A percentile compares a stretch with the other conserved stretches of the same genome.
phyloP scores from a whole-genome alignment of 1,284 basidiomycete genomes.

The Mycena citricolor region DNA sequence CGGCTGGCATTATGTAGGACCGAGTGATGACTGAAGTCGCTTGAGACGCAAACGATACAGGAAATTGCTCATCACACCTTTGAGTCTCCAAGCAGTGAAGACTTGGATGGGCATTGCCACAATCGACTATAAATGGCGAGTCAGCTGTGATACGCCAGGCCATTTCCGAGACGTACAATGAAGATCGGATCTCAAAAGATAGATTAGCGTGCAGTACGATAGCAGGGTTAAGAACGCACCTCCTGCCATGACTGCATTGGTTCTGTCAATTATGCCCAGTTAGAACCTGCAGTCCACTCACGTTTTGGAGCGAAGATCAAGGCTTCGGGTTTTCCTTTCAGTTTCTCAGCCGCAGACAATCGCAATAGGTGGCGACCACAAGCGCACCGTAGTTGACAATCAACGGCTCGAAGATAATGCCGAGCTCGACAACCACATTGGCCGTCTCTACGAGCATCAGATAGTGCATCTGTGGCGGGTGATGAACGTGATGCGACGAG shows the following conservation, averaged over 20 bases:
- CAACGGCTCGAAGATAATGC: conserved; percentile 21
- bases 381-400: conserved; percentile 16
- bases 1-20: conserved; percentile 3
- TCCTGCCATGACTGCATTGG: conserved; percentile 14
- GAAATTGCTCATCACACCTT: not conserved
- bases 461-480: conserved; percentile 16
- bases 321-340: not conserved
- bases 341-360: not conserved
- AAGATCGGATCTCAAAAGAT: conserved; percentile 11
- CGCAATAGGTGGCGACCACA: not conserved
- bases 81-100: conserved; percentile 18
- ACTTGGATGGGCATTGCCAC: conserved; percentile 16
- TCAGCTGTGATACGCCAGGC: not conserved
- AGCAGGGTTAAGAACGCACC: conserved; percentile 2
- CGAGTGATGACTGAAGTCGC: conserved; percentile 9
- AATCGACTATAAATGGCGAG: not conserved
- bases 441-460: conserved; percentile 20
- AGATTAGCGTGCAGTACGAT: not conserved
- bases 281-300: conserved; percentile 1
- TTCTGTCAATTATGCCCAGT: conserved; percentile 1
- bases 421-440: conserved; percentile 10
- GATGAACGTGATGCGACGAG: not conserved
- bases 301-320: conserved; percentile 1
- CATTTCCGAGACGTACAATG: conserved; percentile 1
- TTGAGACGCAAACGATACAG: conserved; percentile 1